Conservation (phyloP, 1,284 basidiomycete genomes). For the Naganishia sp. region DNA sequence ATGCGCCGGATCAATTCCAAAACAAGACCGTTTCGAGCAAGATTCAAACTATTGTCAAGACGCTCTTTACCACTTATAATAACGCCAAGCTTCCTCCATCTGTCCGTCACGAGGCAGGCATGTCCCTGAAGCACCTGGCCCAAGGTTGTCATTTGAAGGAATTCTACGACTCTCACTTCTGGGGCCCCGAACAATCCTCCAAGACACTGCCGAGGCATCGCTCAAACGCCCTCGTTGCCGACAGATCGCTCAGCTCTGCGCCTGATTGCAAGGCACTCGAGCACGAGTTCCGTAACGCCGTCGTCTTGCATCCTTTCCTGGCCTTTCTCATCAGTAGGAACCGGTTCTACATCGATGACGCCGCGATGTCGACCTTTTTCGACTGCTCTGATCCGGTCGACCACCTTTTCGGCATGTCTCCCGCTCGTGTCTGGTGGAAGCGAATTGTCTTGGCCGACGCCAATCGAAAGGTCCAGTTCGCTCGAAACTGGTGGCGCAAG, state of each 20-base stretch:
- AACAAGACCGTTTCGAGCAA: constrained; percentile 14
- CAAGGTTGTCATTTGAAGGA: background rate
- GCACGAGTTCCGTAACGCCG: too few relatives aligned
- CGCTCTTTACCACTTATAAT: background rate
- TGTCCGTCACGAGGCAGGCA: background rate
- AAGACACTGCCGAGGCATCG: background rate
- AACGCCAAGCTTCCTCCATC: background rate
- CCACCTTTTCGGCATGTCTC: background rate
- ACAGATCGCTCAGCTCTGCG: too few relatives aligned
- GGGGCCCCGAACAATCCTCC: background rate
- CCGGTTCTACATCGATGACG: background rate
- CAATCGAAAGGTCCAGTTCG: background rate
- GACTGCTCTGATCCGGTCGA: background rate
- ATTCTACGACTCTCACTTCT: background rate
- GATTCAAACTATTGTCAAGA: constrained; percentile 14
- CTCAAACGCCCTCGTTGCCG: too few relatives aligned
- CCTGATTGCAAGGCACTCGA: too few relatives aligned
- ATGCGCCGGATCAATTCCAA: background rate
- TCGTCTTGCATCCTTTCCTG: constrained; percentile 1
- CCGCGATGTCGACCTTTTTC: too few relatives aligned
- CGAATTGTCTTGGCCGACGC: background rate
- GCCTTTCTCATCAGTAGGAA: background rate
- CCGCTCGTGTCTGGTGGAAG: background rate
- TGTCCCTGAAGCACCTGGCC: background rate
- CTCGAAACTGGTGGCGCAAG: background rate